Conservation (phyloP, 257 asterid species). For the Solanum habrochaites region DNA sequence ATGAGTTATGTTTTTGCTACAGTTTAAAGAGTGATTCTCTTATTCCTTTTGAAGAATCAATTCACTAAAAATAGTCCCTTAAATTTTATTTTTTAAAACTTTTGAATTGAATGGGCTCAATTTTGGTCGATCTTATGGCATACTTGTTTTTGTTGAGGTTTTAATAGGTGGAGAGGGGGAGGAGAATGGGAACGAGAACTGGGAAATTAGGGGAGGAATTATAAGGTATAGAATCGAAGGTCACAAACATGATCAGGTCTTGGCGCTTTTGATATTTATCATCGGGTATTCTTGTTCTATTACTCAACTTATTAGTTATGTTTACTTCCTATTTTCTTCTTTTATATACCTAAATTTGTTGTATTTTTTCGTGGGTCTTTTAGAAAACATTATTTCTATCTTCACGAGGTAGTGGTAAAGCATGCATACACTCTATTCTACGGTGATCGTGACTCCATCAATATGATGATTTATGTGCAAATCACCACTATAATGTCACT, state of each 20-base stretch:
- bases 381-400: background rate
- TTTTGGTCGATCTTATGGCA: background rate
- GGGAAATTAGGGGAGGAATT: background rate
- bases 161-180: background rate
- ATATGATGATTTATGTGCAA: background rate
- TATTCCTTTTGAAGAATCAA: background rate
- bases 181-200: background rate
- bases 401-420: background rate
- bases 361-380: no score
- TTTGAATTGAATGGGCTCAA: background rate
- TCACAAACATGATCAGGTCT: conserved; percentile 1
- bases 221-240: background rate
- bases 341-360: background rate
- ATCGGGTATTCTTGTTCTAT: background rate
- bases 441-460: background rate
- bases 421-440: background rate
- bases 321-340: background rate
- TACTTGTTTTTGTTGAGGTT: background rate
- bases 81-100: no score
- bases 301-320: background rate
- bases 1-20: background rate
- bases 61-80: background rate
- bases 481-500: background rate
- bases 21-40: background rate
- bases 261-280: background rate